Base-by-base conservation (phyloP, 257 asterid species). In the Scutellaria barbata region DNA sequence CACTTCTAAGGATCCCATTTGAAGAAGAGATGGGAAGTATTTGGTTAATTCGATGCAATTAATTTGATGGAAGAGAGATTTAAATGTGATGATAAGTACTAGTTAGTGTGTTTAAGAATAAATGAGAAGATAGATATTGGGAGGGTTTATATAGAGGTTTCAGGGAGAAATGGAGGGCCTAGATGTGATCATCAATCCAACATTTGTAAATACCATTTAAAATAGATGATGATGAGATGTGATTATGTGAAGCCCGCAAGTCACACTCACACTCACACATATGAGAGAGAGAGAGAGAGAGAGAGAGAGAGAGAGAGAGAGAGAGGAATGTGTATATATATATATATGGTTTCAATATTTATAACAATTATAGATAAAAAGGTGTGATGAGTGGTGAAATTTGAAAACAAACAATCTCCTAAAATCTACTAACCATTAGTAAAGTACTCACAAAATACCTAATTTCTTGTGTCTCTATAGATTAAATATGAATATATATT, bases 1-100 rank as follows among this genome's bases (percentile, higher is more conserved):
- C 5, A 83, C 56, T 67, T 85, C 81, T 17, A 88, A 76, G 75
- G 80, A 68, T 57, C 87, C 89, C 97, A 90, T 90, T 80, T 64
- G 82, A 72, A 68, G 82, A 54, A 35, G 73, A 8, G 52, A 51
- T 16, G 2, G 77, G 2, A 57, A 13, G 0, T 66, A 9, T 10
- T 22, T n/a, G 17, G 18, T 69, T 22, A 14, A 65, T 37, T 72
- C 65, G 77, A 63, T 60, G 53, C 45, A 40, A 22, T 10, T 46
- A 16, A 20, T 37, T 51, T 39, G 69, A 76, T 64, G 58, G 54
- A 42, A 57, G 17, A 41, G 5, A 16, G 45, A 57, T 58, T 2
- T 11, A 3, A 45, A 6, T 43, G 35, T 18, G 46, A 17, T 12
- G 41, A 9, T 54, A 8, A 25, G 25, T 22, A 22, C 2, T 22